Percentiles rank a stretch among this genome's conserved stretches.
phyloP scores from a whole-genome alignment of 345 rosid species.

The Lagerstroemia speciosa region DNA sequence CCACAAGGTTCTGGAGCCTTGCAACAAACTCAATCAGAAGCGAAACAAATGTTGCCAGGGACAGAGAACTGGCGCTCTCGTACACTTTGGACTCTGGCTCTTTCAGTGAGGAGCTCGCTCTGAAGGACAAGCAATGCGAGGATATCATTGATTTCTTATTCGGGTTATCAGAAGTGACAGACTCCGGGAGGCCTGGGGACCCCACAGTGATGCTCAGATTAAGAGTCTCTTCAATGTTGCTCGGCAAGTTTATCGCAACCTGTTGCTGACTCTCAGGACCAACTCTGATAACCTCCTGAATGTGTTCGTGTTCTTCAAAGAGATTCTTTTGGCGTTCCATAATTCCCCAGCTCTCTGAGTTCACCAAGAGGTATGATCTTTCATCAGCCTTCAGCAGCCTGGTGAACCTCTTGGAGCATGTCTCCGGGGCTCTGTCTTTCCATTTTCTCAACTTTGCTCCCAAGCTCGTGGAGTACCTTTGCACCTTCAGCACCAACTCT shows the following conservation, averaged over 20 bases:
- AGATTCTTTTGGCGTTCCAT: constrained; percentile 22
- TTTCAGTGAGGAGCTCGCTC: constrained; percentile 15
- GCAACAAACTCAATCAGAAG: constrained; percentile 84
- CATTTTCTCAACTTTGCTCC: constrained; percentile 36
- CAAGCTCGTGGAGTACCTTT: constrained; percentile 32
- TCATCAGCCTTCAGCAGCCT: constrained; percentile 71
- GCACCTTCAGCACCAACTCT: constrained; percentile 43
- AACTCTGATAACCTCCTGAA: constrained; percentile 26
- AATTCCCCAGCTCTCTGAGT: constrained; percentile 63
- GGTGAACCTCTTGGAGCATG: constrained; percentile 44
- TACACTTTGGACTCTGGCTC: constrained; percentile 45
- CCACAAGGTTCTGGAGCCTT: constrained; percentile 71
- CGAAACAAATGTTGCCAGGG: constrained; percentile 73
- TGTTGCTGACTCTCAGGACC: constrained; percentile 30
- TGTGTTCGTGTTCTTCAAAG: constrained; percentile 19
- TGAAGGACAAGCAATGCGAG: constrained; percentile 59
- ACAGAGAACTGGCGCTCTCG: constrained; percentile 79
- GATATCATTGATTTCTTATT: constrained; percentile 25
- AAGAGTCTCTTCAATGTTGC: constrained; percentile 37
- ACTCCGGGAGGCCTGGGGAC: constrained; percentile 19
- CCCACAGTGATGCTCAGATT: constrained; percentile 17
- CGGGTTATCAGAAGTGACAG: constrained; percentile 31
- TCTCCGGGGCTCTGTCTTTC: constrained; percentile 38
- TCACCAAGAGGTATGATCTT: constrained; percentile 59
- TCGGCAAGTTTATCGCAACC: constrained; percentile 38